Percentiles rank a stretch among this genome's conserved stretches.
Evolutionary conservation across 208 protist genomes (phyloP).

Genomic region (Angomonas ambiguus): DNA sequence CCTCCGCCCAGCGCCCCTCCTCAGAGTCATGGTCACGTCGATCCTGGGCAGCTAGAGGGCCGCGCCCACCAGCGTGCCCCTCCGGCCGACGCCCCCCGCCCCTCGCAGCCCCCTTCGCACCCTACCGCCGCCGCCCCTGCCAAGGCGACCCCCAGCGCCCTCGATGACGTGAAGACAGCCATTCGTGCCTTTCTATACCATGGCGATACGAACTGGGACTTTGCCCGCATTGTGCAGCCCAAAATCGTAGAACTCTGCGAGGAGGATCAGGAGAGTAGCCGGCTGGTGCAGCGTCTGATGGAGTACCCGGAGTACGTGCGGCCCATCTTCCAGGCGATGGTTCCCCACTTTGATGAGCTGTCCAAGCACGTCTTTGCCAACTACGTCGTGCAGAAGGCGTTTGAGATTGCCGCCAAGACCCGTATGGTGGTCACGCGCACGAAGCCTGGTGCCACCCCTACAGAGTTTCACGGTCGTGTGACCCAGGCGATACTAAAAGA

Average conservation of each 20-base stretch:
- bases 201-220: no score
- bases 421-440: slow-evolving; percentile 29
- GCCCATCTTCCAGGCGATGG: slow-evolving; percentile 87
- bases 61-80: no score
- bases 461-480: background rate
- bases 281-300: slow-evolving; percentile 96
- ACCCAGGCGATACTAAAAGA: background rate
- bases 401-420: slow-evolving; percentile 85
- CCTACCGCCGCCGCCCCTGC: background rate
- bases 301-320: slow-evolving; percentile 82
- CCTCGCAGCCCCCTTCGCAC: background rate
- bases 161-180: no score
- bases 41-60: no score
- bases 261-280: slow-evolving; percentile 94
- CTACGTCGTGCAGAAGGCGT: slow-evolving; percentile 98
- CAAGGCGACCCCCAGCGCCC: background rate
- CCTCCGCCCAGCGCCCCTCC: no score
- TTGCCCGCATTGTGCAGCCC: slow-evolving; percentile 65
- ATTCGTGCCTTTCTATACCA: no score
- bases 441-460: background rate
- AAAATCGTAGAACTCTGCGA: slow-evolving; percentile 87
- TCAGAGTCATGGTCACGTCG: no score
- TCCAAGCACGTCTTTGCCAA: slow-evolving; percentile 98
- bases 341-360: slow-evolving; percentile 67
- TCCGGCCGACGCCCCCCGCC: background rate